phyloP scores from a whole-genome alignment of 2,329 filamentous ascomycete species.

The Sporothrix globosa region DNA sequence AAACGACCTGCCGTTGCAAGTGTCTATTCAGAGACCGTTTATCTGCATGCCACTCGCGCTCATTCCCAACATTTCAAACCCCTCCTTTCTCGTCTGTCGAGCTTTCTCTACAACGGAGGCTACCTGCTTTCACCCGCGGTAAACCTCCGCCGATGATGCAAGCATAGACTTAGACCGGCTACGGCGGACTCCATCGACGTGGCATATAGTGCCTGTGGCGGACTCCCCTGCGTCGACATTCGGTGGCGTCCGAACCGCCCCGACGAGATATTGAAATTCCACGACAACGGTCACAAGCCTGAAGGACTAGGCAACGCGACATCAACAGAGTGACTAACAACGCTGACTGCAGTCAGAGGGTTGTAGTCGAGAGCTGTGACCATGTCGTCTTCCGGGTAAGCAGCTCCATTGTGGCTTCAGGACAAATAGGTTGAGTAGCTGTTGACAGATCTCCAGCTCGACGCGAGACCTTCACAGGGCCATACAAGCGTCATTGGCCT shows the following conservation, averaged over 20 bases:
- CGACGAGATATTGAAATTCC: not conserved
- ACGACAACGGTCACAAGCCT: constrained; percentile 5
- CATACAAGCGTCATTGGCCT: constrained; percentile 55
- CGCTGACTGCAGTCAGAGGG: not conserved
- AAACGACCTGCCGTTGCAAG: not conserved
- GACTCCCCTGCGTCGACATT: not conserved
- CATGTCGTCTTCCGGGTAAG: constrained; percentile 10
- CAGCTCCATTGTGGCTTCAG: too few relatives aligned
- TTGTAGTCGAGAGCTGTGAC: too few relatives aligned
- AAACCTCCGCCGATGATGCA: constrained; percentile 19
- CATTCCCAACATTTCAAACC: not conserved
- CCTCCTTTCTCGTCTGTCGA: not conserved
- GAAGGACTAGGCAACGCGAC: not conserved
- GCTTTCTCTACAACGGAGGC: not conserved
- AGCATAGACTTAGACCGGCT: not conserved
- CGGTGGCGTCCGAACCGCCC: not conserved
- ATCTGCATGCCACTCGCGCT: not conserved
- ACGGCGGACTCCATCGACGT: constrained; percentile 20
- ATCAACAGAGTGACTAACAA: not conserved
- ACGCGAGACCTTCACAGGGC: constrained; percentile 64
- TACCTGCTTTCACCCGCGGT: not conserved
- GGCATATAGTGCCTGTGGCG: not conserved
- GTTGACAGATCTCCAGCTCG: constrained; percentile 47
- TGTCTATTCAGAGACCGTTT: not conserved
- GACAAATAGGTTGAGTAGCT: not conserved